phyloP scores from a whole-genome alignment of 441 rosid species.

The Corymbia calophylla region DNA sequence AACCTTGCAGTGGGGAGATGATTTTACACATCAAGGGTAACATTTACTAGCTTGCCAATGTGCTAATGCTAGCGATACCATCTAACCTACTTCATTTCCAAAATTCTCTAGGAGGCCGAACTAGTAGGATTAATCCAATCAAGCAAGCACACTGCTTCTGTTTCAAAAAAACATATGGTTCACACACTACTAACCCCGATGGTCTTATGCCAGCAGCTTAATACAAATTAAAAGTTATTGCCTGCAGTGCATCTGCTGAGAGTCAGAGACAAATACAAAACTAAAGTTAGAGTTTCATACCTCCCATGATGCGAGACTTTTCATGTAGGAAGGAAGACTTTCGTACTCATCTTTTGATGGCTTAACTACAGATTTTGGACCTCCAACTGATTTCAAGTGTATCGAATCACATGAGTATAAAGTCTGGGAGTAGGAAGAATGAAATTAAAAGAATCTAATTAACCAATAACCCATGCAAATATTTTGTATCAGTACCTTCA shows the following conservation, averaged over 20 bases:
- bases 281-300: conserved; percentile 20
- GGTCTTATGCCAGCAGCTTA: not conserved
- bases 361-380: conserved; percentile 16
- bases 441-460: not conserved
- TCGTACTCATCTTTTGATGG: conserved; percentile 50
- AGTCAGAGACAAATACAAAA: not conserved
- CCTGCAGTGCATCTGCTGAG: not conserved
- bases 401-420: not conserved
- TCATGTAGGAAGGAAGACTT: conserved; percentile 67
- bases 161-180: not conserved
- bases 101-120: not conserved
- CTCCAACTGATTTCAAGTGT: conserved; percentile 12
- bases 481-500: conserved; percentile 29
- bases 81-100: not conserved
- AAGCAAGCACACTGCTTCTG: not conserved
- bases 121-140: not conserved
- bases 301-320: conserved; percentile 80
- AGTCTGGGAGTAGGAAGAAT: not conserved
- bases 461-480: not conserved
- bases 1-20: not conserved
- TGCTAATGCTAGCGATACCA: not conserved
- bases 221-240: not conserved
- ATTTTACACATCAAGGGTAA: not conserved
- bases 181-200: not conserved
- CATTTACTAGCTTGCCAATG: not conserved